Evolutionary conservation across 1,139 yeast genomes (phyloP).

Genomic region (Candida glucosophila): DNA sequence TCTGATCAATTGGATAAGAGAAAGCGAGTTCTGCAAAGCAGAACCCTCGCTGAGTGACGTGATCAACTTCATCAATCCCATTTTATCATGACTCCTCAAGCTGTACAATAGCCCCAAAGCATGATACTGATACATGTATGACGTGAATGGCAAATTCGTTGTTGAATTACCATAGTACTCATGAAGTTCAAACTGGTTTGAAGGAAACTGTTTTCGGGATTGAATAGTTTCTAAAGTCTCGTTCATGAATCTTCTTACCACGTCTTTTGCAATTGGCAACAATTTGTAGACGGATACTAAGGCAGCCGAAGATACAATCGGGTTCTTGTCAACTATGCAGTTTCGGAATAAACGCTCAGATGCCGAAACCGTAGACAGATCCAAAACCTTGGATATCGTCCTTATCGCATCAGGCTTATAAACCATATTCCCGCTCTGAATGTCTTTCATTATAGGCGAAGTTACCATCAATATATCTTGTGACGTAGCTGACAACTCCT

Average conservation of each 20-base stretch:
- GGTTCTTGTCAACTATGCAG: constrained; percentile 86
- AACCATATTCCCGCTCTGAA: constrained; percentile 78
- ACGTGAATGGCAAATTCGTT: constrained; percentile 50
- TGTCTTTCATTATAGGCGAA: constrained; percentile 95
- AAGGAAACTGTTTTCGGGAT: constrained; percentile 61
- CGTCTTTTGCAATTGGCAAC: constrained; percentile 82
- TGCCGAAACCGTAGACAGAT: constrained; percentile 86
- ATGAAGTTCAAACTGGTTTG: constrained; percentile 44
- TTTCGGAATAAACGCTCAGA: constrained; percentile 90
- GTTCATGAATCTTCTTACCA: constrained; percentile 86
- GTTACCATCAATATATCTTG: constrained; percentile 96
- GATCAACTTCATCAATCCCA: constrained; percentile 88
- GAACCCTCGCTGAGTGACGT: constrained; percentile 64
- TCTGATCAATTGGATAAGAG: constrained; percentile 79
- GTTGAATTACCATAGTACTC: constrained; percentile 46
- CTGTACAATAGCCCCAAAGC: constrained; percentile 87
- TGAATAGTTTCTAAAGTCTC: constrained; percentile 85
- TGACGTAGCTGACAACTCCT: constrained; percentile 76
- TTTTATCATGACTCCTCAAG: constrained; percentile 82
- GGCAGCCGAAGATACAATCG: constrained; percentile 87
- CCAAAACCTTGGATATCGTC: constrained; percentile 82
- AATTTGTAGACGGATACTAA: constrained; percentile 84
- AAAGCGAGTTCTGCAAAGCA: constrained; percentile 62
- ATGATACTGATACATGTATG: constrained; percentile 88
- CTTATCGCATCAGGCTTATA: constrained; percentile 94